Base-by-base conservation (phyloP, 2,329 filamentous ascomycete species). In the Lachnellula cervina region DNA sequence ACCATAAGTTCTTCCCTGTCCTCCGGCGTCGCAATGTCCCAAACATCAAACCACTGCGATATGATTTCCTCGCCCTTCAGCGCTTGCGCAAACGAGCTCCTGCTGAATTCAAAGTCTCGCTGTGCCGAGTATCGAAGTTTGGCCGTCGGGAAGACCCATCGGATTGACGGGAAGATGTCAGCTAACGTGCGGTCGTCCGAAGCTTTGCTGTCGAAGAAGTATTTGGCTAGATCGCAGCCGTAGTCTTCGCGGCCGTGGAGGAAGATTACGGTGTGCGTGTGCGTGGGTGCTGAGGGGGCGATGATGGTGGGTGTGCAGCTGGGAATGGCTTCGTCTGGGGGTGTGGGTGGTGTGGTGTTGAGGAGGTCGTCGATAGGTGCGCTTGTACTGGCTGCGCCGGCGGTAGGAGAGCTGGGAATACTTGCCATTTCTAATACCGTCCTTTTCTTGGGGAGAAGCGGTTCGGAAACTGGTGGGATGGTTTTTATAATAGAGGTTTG, bases 31-130 rank as follows among this genome's bases (percentile, higher is more conserved):
- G 53, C 42, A n/a, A 63, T 32, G 23, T 51, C 40, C 69, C 72
- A 76, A 35, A 80, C 69, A 62, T 81, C 77, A 63, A 80, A 81
- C 78, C 78, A 82, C 61, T 79, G 76, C 2, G 54, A 61, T 5
- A 71, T 69, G 5, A 59, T 45, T 35, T 59, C 56, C 38, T 62
- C 56, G 16, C 58, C 56, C 46, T 57, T 54, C 0, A 62, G 45
- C 19, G 38, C 40, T 37, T 55, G 49, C 5, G 54, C 56, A 32
- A 62, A 62, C 3, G 56, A 60, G 17, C 51, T 59, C 1, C 21
- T 43, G 16, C 52, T 57, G 21, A 57, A 60, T 56, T 65, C 60
- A 11, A 65, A 58, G 23, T 70, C 66, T 46, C 56, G 48, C 25
- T 54, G 51, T 65, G 52, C 61, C 58, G 52, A 70, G 69, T 46